phyloP scores from a whole-genome alignment of 1,139 yeast species.

The Protomyces arabidopsidicola region DNA sequence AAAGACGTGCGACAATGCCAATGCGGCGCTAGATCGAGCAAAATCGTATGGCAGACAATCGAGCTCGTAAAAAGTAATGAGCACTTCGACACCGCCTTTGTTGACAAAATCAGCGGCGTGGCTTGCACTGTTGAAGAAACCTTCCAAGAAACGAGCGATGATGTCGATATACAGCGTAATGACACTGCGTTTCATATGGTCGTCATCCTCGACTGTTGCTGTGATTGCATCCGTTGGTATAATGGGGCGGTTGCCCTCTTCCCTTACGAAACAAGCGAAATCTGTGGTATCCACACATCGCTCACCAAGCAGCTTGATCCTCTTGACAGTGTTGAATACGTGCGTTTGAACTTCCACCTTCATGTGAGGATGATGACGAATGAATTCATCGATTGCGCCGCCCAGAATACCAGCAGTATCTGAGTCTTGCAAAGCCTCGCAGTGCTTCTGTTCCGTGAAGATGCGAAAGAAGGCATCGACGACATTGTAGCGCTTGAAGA shows the following conservation, averaged over 20 bases:
- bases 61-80: constrained; percentile 37
- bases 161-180: constrained; percentile 32
- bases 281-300: constrained; percentile 30
- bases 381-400: constrained; percentile 68
- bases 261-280: not conserved
- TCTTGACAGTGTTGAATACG: constrained; percentile 48
- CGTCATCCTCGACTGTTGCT: constrained; percentile 14
- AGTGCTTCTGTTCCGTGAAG: constrained; percentile 49
- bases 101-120: constrained; percentile 40
- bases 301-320: constrained; percentile 48
- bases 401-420: constrained; percentile 59
- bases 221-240: not conserved
- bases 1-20: constrained; percentile 35
- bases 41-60: constrained; percentile 41
- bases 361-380: constrained; percentile 74
- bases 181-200: constrained; percentile 11
- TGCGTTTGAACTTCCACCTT: constrained; percentile 57
- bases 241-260: not conserved
- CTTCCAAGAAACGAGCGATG: constrained; percentile 38
- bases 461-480: constrained; percentile 52
- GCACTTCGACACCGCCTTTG: constrained; percentile 37
- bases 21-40: constrained; percentile 38
- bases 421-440: constrained; percentile 48
- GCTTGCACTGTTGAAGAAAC: constrained; percentile 38
- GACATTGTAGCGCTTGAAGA: constrained; percentile 49